Conservation (phyloP, 2,329 filamentous ascomycete genomes). For the Tothia fuscella region DNA sequence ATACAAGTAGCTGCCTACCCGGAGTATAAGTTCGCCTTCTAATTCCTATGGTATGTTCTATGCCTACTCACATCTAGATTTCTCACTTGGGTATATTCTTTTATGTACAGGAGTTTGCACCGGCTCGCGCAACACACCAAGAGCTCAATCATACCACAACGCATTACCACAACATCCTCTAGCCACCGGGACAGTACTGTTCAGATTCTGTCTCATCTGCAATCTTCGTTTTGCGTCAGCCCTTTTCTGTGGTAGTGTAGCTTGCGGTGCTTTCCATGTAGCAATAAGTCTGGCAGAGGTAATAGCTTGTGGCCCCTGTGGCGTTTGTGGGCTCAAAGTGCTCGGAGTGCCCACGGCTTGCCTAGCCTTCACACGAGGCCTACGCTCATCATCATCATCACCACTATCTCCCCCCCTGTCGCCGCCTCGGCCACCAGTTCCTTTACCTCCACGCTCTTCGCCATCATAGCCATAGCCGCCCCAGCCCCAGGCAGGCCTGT, state of each 20-base stretch:
- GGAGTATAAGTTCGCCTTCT: too few species aligned
- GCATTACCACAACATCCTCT: constrained; percentile 9
- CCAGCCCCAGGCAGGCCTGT: too few species aligned
- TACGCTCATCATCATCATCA: neutral
- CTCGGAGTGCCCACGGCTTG: neutral
- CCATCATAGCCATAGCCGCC: too few species aligned
- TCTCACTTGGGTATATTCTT: too few species aligned
- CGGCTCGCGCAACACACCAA: too few species aligned
- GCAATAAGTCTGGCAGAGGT: neutral
- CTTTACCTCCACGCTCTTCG: neutral
- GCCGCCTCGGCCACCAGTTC: neutral
- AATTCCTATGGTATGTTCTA: too few species aligned
- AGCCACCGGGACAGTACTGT: neutral
- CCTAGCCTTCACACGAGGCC: neutral
- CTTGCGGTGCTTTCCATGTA: neutral
- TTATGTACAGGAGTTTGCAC: too few species aligned
- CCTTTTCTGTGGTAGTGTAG: neutral
- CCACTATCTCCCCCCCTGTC: neutral
- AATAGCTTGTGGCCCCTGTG: neutral
- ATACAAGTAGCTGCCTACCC: too few species aligned
- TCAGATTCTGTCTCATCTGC: neutral
- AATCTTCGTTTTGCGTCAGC: neutral
- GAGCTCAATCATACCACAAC: constrained; percentile 8
- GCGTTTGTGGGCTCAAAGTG: neutral
- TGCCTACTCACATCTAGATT: too few species aligned